Conservation (phyloP, 2,329 filamentous ascomycete species). For the Calonectria montana region DNA sequence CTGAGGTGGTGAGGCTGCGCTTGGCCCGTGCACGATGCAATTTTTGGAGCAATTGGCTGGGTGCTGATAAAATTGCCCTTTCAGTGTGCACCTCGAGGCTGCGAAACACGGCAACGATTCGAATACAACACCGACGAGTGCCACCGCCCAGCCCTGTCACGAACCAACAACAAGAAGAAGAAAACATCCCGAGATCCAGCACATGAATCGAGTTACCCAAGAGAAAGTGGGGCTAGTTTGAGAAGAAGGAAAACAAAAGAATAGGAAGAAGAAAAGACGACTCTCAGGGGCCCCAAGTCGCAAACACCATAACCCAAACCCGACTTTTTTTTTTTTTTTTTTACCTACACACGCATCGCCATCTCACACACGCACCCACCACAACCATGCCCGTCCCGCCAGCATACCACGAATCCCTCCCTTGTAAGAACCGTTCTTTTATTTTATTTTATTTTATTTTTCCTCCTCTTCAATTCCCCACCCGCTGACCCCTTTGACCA, state of each 20-base stretch:
- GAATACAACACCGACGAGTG: not conserved
- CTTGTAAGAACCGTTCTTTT: constrained; percentile 66
- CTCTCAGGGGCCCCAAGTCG: not conserved
- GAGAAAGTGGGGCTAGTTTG: not conserved
- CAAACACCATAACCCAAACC: not conserved
- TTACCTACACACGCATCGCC: constrained; percentile 5
- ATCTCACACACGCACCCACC: constrained; percentile 14
- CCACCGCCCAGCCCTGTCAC: not conserved
- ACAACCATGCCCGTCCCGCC: constrained; percentile 45
- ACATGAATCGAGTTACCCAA: not conserved
- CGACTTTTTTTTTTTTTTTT: too few species aligned
- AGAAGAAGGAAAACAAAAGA: not conserved
- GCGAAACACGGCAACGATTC: not conserved
- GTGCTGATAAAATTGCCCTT: constrained; percentile 2
- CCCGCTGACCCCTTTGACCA: constrained; percentile 31
- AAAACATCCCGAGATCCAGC: not conserved
- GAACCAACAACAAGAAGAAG: not conserved
- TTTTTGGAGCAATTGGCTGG: not conserved
- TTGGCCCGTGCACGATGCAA: constrained; percentile 28
- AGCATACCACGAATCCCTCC: constrained; percentile 79
- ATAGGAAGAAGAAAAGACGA: not conserved
- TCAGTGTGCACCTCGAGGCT: not conserved
- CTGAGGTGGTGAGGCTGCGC: constrained; percentile 29
- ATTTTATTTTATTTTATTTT: not conserved
- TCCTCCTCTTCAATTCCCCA: not conserved